Conservation (phyloP, 208 protist genomes). For the Wallacemonas collosoma region DNA sequence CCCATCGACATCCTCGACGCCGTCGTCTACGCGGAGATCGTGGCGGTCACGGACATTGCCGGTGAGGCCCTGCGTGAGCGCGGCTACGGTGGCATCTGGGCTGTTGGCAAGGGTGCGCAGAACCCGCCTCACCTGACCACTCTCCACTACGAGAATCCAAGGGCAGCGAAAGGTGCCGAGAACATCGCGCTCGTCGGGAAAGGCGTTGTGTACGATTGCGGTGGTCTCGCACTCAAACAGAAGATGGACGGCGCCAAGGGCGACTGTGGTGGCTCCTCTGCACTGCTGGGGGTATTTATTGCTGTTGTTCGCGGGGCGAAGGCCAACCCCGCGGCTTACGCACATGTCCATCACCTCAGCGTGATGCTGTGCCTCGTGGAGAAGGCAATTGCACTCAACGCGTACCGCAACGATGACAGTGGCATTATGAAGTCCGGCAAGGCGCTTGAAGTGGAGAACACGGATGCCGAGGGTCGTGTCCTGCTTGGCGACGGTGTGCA, state of each 20-base stretch:
- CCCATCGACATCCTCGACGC: constrained; percentile 76
- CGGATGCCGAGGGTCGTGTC: constrained; percentile 89
- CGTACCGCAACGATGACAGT: constrained; percentile 86
- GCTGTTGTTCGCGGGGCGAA: constrained; percentile 47
- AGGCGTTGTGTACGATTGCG: constrained; percentile 89
- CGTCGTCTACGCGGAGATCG: constrained; percentile 60
- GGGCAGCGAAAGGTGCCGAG: constrained; percentile 29
- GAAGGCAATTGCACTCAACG: constrained; percentile 72
- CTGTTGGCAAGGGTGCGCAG: constrained; percentile 63
- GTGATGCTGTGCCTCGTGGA: constrained; percentile 85
- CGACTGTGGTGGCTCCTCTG: constrained; percentile 90
- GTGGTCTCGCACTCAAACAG: constrained; percentile 84
- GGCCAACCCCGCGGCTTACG: constrained; percentile 23
- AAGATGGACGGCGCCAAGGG: constrained; percentile 87
- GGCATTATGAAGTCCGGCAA: constrained; percentile 85
- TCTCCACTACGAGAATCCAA: constrained; percentile 54
- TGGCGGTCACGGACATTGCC: constrained; percentile 54
- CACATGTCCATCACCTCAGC: constrained; percentile 41
- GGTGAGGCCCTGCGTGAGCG: constrained; percentile 65
- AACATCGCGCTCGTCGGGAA: constrained; percentile 82
- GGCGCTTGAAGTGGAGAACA: constrained; percentile 89
- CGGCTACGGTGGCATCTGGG: constrained; percentile 76
- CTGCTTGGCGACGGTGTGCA: constrained; percentile 88
- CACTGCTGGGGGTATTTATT: constrained; percentile 75
- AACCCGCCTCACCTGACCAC: constrained; percentile 71